A percentile compares a stretch with the other conserved stretches of the same genome.
phyloP scores from a whole-genome alignment of 257 asterid species.

The Penstemon davidsonii region DNA sequence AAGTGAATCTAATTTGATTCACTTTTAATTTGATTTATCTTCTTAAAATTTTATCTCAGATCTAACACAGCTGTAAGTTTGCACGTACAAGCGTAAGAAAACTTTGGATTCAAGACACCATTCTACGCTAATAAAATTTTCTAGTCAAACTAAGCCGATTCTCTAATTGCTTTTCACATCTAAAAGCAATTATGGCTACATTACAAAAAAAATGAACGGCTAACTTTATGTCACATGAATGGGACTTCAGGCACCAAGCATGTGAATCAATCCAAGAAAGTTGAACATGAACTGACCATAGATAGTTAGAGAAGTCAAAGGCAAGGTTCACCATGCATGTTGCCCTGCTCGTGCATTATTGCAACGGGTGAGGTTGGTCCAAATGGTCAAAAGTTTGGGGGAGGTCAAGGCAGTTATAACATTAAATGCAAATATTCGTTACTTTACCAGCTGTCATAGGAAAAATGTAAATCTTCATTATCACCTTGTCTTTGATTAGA shows the following conservation, averaged over 20 bases:
- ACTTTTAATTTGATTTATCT: neutral
- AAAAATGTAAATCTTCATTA: neutral
- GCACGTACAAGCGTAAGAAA: neutral
- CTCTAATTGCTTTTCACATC: neutral
- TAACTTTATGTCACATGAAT: slow-evolving; percentile 8
- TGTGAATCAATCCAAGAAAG: slow-evolving; percentile 17
- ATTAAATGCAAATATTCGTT: neutral
- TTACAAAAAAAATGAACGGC: slow-evolving; percentile 2
- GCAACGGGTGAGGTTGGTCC: neutral
- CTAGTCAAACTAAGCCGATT: slow-evolving; percentile 5
- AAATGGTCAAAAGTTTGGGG: too few species aligned
- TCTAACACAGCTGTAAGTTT: neutral
- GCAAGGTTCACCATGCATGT: neutral
- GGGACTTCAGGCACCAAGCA: slow-evolving; percentile 17
- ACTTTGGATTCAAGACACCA: neutral
- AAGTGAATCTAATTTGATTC: neutral
- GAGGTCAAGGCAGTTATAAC: too few species aligned
- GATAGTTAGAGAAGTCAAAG: slow-evolving; percentile 3
- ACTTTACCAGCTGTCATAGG: neutral
- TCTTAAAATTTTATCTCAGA: neutral
- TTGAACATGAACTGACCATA: neutral
- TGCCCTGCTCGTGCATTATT: neutral
- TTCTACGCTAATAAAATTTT: neutral
- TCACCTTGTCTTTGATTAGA: neutral
- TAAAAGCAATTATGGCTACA: neutral